Conservation (phyloP, 495 filamentous ascomycete genomes). For the Xylaria flabelliformis region DNA sequence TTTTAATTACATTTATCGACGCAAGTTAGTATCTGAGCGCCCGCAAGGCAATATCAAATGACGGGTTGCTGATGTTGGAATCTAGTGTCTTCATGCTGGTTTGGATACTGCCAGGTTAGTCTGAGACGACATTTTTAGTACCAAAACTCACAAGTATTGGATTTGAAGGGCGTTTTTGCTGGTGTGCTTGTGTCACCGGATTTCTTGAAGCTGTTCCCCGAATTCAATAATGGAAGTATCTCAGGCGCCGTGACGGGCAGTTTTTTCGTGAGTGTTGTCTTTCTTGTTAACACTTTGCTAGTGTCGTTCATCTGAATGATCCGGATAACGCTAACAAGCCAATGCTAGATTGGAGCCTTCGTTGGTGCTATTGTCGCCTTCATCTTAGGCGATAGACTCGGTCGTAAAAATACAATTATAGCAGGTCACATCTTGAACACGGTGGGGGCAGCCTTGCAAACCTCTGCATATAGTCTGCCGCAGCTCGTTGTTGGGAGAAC, state of each 20-base stretch:
- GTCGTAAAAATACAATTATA: slow-evolving; percentile 63
- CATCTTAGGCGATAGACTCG: slow-evolving; percentile 49
- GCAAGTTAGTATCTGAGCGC: slow-evolving; percentile 26
- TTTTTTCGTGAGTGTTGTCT: slow-evolving; percentile 49
- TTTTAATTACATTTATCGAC: slow-evolving; percentile 40
- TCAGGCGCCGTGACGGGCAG: slow-evolving; percentile 48
- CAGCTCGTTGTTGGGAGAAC: slow-evolving; percentile 69
- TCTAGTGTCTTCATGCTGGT: slow-evolving; percentile 37
- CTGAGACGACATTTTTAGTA: background rate
- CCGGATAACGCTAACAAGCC: slow-evolving; percentile 34
- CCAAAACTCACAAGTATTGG: background rate
- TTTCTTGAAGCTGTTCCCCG: slow-evolving; percentile 38
- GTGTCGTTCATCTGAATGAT: slow-evolving; percentile 31
- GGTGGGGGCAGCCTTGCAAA: slow-evolving; percentile 57
- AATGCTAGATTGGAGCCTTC: slow-evolving; percentile 42
- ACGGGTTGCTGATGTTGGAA: slow-evolving; percentile 7
- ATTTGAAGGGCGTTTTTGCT: slow-evolving; percentile 45
- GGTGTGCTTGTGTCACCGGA: slow-evolving; percentile 46
- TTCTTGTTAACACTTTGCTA: background rate
- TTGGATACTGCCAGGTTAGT: slow-evolving; percentile 38
- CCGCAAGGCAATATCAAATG: background rate
- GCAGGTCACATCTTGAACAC: slow-evolving; percentile 63
- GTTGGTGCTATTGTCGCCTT: slow-evolving; percentile 47
- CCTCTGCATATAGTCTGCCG: slow-evolving; percentile 43
- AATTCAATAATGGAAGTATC: slow-evolving; percentile 32